Evolutionary conservation across 2,329 filamentous ascomycete species (phyloP).

Genomic region (Thelonectria blattea): DNA sequence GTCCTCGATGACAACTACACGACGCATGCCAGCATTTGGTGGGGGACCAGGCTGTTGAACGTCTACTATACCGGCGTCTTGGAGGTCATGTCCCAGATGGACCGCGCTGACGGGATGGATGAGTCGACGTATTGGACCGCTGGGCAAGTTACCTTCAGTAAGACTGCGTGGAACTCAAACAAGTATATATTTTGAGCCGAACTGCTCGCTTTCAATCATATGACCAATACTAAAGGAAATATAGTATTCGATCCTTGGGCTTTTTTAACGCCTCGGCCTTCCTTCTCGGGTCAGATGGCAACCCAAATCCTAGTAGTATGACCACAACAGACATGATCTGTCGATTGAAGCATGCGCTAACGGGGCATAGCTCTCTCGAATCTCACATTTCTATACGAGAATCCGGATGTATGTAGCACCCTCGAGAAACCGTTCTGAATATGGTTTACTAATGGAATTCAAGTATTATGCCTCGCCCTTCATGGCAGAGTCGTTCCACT

Average conservation of each 20-base stretch:
- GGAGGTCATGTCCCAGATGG: slow-evolving; percentile 11
- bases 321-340: too few relatives aligned
- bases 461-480: neutral
- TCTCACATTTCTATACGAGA: neutral
- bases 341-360: neutral
- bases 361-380: neutral
- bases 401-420: neutral
- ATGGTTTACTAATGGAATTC: neutral
- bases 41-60: slow-evolving; percentile 25
- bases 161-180: slow-evolving; percentile 3
- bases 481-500: slow-evolving; percentile 16
- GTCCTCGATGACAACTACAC: slow-evolving; percentile 20
- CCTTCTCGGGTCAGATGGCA: slow-evolving; percentile 18
- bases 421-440: neutral
- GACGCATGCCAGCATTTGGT: slow-evolving; percentile 22
- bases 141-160: slow-evolving; percentile 7
- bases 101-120: neutral
- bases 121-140: slow-evolving; percentile 8
- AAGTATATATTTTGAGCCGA: neutral
- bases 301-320: too few relatives aligned
- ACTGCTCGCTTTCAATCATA: neutral
- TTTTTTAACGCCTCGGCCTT: slow-evolving; percentile 13
- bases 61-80: slow-evolving; percentile 16
- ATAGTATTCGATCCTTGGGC: slow-evolving; percentile 8
- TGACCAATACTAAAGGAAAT: neutral